A percentile compares a stretch with the other conserved stretches of the same genome.
These are phyloP conservation scores for Cladosporium sphaerospermum DNA, from an alignment of 2,329 filamentous ascomycete genomes.

Conservation along the genomic window DNA sequence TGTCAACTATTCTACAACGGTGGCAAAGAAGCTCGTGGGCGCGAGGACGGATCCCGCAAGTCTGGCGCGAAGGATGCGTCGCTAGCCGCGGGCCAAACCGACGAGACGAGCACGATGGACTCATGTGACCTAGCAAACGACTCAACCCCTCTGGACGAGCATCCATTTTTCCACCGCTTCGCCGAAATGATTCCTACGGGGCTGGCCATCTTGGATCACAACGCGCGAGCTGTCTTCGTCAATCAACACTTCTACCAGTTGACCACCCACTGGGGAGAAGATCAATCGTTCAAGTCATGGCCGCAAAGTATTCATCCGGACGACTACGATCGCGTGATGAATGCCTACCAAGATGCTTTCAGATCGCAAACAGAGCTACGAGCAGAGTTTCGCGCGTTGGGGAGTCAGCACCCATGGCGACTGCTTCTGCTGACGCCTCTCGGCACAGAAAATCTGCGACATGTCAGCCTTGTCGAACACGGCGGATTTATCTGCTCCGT, in stretches of 20 bases:
- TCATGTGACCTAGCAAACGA: neutral
- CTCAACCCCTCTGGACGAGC: slow-evolving; percentile 27
- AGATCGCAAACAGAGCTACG: slow-evolving; percentile 32
- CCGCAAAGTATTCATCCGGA: slow-evolving; percentile 40
- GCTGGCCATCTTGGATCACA: slow-evolving; percentile 40
- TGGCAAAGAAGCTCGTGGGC: neutral
- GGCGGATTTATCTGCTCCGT: slow-evolving; percentile 43
- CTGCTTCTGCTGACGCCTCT: slow-evolving; percentile 39
- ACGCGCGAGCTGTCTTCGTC: slow-evolving; percentile 41
- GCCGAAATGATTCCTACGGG: slow-evolving; percentile 42
- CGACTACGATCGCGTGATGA: slow-evolving; percentile 41
- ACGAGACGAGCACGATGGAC: neutral
- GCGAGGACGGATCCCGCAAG: neutral
- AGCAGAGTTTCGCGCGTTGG: slow-evolving; percentile 38
- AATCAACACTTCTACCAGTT: slow-evolving; percentile 42
- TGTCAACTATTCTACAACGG: slow-evolving; percentile 18
- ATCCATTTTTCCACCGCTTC: slow-evolving; percentile 39
- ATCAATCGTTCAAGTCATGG: slow-evolving; percentile 40
- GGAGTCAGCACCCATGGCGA: slow-evolving; percentile 32
- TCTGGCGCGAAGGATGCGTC: neutral
- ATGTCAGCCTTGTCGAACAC: slow-evolving; percentile 27
- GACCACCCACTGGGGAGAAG: slow-evolving; percentile 36
- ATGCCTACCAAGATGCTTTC: slow-evolving; percentile 39
- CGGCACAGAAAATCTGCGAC: slow-evolving; percentile 32
- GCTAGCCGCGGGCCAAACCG: neutral